Conservation (phyloP, 2,329 filamentous ascomycete species). For the Aspergillus quadrilineatus region DNA sequence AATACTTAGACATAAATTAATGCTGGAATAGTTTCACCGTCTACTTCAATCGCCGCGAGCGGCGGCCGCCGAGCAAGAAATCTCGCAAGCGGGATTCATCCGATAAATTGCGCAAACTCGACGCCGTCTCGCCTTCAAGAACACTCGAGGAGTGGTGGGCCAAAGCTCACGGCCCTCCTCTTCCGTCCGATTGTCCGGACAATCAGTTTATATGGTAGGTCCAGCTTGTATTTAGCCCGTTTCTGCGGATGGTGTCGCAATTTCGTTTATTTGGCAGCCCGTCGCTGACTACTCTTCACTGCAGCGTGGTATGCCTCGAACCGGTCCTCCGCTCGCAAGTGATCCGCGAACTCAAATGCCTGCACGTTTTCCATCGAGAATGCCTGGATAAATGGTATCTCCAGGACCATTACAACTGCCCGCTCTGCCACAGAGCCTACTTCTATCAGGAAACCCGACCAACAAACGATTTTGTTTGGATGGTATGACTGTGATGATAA, state of each 20-base stretch:
- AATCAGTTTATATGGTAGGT: constrained; percentile 39
- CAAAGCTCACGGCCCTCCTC: constrained; percentile 31
- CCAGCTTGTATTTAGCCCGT: background rate
- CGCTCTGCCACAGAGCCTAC: constrained; percentile 39
- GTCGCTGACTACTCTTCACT: background rate
- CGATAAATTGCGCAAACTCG: constrained; percentile 36
- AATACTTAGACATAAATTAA: background rate
- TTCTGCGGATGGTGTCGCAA: background rate
- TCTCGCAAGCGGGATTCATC: constrained; percentile 23
- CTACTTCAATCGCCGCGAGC: constrained; percentile 35
- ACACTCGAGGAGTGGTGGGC: constrained; percentile 41
- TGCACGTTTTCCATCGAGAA: constrained; percentile 42
- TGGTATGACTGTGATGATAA: constrained; percentile 27
- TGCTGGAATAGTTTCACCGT: constrained; percentile 24
- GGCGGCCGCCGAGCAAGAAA: constrained; percentile 18
- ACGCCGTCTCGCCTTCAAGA: constrained; percentile 37
- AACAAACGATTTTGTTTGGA: constrained; percentile 38
- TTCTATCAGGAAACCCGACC: constrained; percentile 31
- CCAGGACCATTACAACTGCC: constrained; percentile 40
- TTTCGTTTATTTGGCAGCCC: background rate
- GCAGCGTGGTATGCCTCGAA: constrained; percentile 41
- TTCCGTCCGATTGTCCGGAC: constrained; percentile 34
- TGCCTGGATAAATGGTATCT: constrained; percentile 43
- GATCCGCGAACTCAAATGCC: constrained; percentile 39
- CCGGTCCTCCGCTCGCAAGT: constrained; percentile 36